phyloP scores from a whole-genome alignment of 345 rosid species.

The Moringa oleifera region DNA sequence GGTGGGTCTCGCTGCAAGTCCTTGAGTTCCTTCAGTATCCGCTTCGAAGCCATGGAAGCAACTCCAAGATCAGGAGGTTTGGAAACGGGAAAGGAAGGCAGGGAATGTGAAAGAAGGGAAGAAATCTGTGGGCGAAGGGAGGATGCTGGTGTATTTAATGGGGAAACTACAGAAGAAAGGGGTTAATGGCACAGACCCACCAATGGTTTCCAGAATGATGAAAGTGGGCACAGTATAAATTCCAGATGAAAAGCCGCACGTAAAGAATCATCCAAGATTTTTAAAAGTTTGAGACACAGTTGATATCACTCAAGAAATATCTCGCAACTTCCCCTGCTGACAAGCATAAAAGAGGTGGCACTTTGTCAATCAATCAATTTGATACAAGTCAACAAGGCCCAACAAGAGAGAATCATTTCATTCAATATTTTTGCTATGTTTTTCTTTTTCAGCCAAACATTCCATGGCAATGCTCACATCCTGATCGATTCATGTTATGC shows the following conservation, averaged over 20 bases:
- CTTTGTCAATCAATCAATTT: too few relatives aligned
- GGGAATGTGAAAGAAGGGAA: slow-evolving; percentile 5
- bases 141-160: slow-evolving; percentile 21
- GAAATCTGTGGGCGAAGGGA: slow-evolving; percentile 1
- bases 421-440: too few relatives aligned
- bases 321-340: too few relatives aligned
- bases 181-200: slow-evolving; percentile 17
- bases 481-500: too few relatives aligned
- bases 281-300: too few relatives aligned
- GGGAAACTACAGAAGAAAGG: slow-evolving; percentile 21
- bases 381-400: too few relatives aligned
- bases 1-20: slow-evolving; percentile 74
- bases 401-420: too few relatives aligned
- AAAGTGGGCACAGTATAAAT: slow-evolving; percentile 42
- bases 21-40: slow-evolving; percentile 60
- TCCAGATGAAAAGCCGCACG: slow-evolving; percentile 19
- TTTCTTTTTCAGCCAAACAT: too few relatives aligned
- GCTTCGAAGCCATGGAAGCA: slow-evolving; percentile 44
- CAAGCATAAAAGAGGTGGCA: too few relatives aligned
- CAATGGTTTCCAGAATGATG: slow-evolving; percentile 18
- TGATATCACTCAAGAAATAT: too few relatives aligned
- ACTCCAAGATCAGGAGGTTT: background rate
- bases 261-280: slow-evolving; percentile 8
- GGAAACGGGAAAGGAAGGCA: background rate
- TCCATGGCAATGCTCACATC: too few relatives aligned